phyloP scores from a whole-genome alignment of 768 basidiomycete genomes.

The Amyloporia xantha region DNA sequence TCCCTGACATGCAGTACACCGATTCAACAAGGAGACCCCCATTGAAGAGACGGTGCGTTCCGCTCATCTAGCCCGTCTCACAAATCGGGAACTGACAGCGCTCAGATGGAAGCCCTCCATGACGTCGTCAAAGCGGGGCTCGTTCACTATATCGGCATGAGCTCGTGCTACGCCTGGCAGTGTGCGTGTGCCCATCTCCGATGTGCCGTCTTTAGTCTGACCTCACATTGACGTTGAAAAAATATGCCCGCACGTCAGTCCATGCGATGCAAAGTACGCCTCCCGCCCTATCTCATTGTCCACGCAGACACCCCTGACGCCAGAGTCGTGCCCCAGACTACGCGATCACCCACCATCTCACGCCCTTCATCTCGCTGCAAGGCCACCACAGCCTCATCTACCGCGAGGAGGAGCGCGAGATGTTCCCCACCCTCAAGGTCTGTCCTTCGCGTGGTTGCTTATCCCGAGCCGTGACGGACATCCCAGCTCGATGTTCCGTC shows the following conservation, averaged over 20 bases:
- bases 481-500: background rate
- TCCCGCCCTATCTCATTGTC: background rate
- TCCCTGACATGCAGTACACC: constrained; percentile 19
- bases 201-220: too few relatives aligned
- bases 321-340: constrained; percentile 25
- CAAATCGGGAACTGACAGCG: too few relatives aligned
- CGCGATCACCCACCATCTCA: constrained; percentile 33
- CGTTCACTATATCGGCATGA: constrained; percentile 37
- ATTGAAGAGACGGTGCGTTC: constrained; percentile 36
- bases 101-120: constrained; percentile 39
- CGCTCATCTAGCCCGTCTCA: too few relatives aligned
- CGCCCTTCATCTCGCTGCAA: constrained; percentile 60
- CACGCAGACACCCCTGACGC: background rate
- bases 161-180: constrained; percentile 31
- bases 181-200: constrained; percentile 17
- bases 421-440: constrained; percentile 43
- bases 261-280: constrained; percentile 23
- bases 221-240: background rate
- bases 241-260: constrained; percentile 12
- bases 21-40: constrained; percentile 32
- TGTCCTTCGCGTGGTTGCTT: constrained; percentile 2
- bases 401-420: constrained; percentile 55
- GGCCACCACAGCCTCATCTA: constrained; percentile 52
- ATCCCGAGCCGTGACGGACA: background rate
- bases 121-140: constrained; percentile 40